Conservation (phyloP, 441 rosid genomes). For the Metrosideros polymorpha region DNA sequence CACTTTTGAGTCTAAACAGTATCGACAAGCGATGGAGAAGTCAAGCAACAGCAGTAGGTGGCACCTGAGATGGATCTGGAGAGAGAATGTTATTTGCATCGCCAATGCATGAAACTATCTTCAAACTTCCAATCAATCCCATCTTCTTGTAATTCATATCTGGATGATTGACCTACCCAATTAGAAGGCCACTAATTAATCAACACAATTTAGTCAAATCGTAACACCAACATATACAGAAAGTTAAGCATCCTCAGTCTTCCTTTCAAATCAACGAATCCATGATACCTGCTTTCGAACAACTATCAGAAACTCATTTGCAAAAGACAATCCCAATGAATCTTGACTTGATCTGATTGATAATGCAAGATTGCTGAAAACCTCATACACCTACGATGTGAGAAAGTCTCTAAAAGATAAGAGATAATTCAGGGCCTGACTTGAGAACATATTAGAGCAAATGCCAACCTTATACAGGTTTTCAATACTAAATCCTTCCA, state of each 20-base stretch:
- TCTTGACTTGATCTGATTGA: constrained; percentile 33
- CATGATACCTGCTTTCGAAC: constrained; percentile 68
- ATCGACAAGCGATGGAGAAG: neutral
- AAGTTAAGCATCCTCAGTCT: neutral
- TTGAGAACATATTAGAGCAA: constrained; percentile 1
- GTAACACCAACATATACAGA: neutral
- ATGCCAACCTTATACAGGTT: constrained; percentile 60
- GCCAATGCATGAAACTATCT: constrained; percentile 60
- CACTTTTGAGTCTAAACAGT: neutral
- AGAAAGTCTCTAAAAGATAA: constrained; percentile 3
- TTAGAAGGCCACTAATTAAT: neutral
- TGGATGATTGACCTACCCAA: constrained; percentile 59
- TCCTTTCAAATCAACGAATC: neutral
- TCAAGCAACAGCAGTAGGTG: neutral
- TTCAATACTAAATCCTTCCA: constrained; percentile 70
- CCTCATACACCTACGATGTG: constrained; percentile 60
- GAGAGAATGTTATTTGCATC: constrained; percentile 24
- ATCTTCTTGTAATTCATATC: constrained; percentile 78
- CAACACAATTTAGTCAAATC: neutral
- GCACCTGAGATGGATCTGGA: constrained; percentile 31
- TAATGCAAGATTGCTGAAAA: constrained; percentile 58
- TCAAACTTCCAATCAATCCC: constrained; percentile 75
- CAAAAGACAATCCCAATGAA: constrained; percentile 46
- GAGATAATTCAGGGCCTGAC: constrained; percentile 5
- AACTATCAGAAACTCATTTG: constrained; percentile 75